Evolutionary conservation across 1,284 basidiomycete genomes (phyloP), one percentile per base, ranked within the genome.

Genomic region (Irpex sp.): DNA sequence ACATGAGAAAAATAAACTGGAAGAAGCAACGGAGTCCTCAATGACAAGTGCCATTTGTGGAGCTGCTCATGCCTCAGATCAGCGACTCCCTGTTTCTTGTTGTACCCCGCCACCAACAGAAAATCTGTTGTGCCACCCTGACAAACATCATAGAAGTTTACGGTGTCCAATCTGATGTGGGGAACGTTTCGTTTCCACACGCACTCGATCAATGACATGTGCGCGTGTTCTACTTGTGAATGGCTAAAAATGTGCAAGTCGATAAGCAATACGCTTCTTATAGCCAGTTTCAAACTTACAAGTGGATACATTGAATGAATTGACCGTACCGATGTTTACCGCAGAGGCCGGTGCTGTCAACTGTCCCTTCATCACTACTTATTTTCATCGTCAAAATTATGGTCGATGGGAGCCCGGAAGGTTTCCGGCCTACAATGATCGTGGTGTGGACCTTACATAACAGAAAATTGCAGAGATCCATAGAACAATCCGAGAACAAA

Each of bases 51-150:
- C 9, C 21, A 52, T 52, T 17, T 26, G 40, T 44, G 40, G 40
- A 44, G 40, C 40, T 44, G 11, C 17, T 17, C n/a, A 8, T 19
- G 49, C 17, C 15, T 51, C 49, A 19, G 7, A n/a, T 51, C 49
- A 51, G 11, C 40, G 26, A 26, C 26, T 26, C 26, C 26, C 26
- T 26, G 26, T 26, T 44, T 44, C 40, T 15, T 11, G 40, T 44
- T n/a, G 49, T 47, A n/a, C 19, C 54, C n/a, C 54, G 54, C 54
- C 54, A 56, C 54, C 54, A 36, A 34, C 54, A 56, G 54, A 56
- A 56, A 56, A 56, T 56, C 54, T 56, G 54, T 56, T 56, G 19
- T 7, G 34, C 54, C 26, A 34, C 9, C 26, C 11, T 13, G 54
- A 56, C 7, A 56, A 36, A 26, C 21, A 34, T 26, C 54, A 9